Evolutionary conservation across 306 rosid genomes (phyloP), one percentile per base, ranked within the genome.

Genomic region (Sicyos edulis): DNA sequence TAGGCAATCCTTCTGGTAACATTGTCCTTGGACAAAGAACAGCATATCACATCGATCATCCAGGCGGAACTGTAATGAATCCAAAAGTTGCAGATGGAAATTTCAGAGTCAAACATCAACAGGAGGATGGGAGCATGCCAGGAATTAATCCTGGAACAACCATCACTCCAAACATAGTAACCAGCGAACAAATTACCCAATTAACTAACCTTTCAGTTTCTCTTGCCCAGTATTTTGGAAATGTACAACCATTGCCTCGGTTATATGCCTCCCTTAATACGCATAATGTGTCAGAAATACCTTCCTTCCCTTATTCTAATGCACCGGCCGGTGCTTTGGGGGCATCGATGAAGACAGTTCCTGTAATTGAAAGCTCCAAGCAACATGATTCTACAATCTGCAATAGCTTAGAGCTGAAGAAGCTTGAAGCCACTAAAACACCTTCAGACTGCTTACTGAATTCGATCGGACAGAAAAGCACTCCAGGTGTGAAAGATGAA

Each of bases 201-300:
- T 83, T 93, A 45, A 80, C 80, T 54, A 81, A 81, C 74, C 91
- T 93, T 62, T 86, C 97, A 21, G 93, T 87, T 64, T 95, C 99
- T 74, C 83, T 95, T 72, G 97, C 87, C 58, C 96, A 91, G 73
- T 76, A 87, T 44, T 87, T 95, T 73, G 99, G 89, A 76, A 73
- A 83, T 75, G 85, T 87, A 32, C 92, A 84, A 80, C 95, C 86
- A 77, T 85, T 87, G 75, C 96, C 96, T 6, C 88, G 87, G 77
- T 78, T 89, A 76, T 89, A 87, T 79, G 85, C 95, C 76, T 85
- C 97, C 71, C 75, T 89, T 67, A 86, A 74, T 82, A 75, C 96
- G 73, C 86, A 82, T 5, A 81, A 72, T 75, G 65, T 82, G 42
- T 63, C 76, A 76, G 86, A 64, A 37, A 22, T 74, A 24, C 54